Base-by-base conservation (phyloP, 2,329 filamentous ascomycete species). In the Colletotrichum limetticola region DNA sequence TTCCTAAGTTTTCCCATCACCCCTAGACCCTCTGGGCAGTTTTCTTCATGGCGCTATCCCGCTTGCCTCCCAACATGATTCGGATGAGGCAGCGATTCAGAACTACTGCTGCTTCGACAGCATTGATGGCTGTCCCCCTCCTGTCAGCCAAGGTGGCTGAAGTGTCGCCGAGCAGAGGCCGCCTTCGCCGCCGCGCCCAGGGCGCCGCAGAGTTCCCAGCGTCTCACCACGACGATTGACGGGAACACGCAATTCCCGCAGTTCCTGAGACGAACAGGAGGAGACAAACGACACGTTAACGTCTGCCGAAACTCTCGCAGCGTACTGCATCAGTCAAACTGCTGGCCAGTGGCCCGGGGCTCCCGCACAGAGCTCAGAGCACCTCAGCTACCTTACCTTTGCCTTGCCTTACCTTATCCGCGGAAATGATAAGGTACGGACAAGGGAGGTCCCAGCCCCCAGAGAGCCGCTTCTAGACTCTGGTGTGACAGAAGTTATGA, bases 231-330 rank as follows among this genome's bases (percentile, higher is more conserved):
- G 11, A 52, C 28, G 26, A 71, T 71, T 71, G 67, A 73, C 66
- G 66, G 71, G 56, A 30, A 71, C 52, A 37, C 71, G 56, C 66
- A 64, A 61, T 66, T 58, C 28, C 53, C 60, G 61, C 67, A 66
- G 52, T 52, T 71, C 30, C 71, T 71, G 60, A 70, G 66, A 71
- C 71, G 71, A 71, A 70, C 60, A 37, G 56, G 56, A 57, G 26
- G 60, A 61, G 56, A 60, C 37, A 37, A 37, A 42, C 30, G 5
- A 60, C 28, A 64, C 22, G 37, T 61, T 71, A 26, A 35, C 35
- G 46, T 49, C 37, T 61, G 55, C 61, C 71, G 66, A 73, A 52
- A 70, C 60, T 61, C 60, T 65, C 56, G 60, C 35, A 66, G 56
- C 35, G 49, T 61, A 61, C 66, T 35, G 57, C 66, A 57, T 72